Evolutionary conservation across 192 early-diverging fungal genomes (phyloP), one percentile per base, ranked within the genome.

Genomic region (Backusella westeae): DNA sequence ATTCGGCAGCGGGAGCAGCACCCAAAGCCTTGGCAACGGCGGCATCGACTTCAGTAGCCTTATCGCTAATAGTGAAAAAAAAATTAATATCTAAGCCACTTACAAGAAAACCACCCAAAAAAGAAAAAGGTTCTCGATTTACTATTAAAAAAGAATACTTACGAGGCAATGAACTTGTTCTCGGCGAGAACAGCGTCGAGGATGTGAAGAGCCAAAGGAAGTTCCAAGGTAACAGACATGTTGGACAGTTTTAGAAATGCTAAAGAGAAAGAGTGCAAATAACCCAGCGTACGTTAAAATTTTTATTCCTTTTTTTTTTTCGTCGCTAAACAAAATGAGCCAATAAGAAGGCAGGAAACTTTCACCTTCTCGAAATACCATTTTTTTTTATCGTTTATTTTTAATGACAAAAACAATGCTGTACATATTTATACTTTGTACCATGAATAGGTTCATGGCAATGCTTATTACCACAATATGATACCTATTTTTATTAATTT

Each of bases 171-270:
- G 71, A 71, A 83, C 69, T 79, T 67, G 81, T 77, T 75, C 69
- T 79, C 78, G 26, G 77, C 75, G 41, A 83, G 75, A 72, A 65
- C 77, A 77, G 59, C 81, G 73, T 83, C 70, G 75, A 83, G 71
- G 34, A 83, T 79, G 67, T 83, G 75, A 69, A 78, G 74, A 77
- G 81, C 81, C 32, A 78, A 66, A 71, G 81, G 77, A 39, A 74
- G 75, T 68, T 82, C 75, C n/a, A 83, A 46, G 46, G 81, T 75
- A 72, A 83, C 72, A 76, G 81, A 80, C 80, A 81, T 81, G 56
- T 63, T 56, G 53, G 53, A 56, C n/a, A 56, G 71, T 53, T 77
- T 49, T 75, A 76, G 29, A 38, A 29, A 35, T 49, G n/a, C 26
- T 76, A 59, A 77, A 70, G 69, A 65, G 59, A 77, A 72, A 39